Evolutionary conservation across 805 yeast species (phyloP).

Genomic region (Wickerhamomyces strasburgensis): DNA sequence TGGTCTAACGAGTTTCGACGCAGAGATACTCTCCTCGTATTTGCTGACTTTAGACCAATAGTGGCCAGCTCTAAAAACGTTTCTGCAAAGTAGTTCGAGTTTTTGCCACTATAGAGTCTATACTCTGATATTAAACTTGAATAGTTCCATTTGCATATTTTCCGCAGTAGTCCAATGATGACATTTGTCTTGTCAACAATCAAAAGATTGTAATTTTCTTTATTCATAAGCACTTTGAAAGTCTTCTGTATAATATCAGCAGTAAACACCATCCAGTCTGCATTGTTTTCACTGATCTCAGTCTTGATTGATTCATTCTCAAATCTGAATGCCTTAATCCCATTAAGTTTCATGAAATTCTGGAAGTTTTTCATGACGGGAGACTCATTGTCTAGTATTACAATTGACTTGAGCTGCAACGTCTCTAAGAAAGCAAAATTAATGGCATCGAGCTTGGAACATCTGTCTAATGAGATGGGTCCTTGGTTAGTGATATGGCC

Average conservation of each 20-base stretch:
- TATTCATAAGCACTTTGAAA: constrained; percentile 60
- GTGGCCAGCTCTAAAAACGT: constrained; percentile 73
- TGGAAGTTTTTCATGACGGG: constrained; percentile 65
- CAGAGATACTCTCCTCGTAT: constrained; percentile 19
- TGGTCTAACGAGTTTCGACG: constrained; percentile 20
- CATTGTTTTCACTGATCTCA: constrained; percentile 19
- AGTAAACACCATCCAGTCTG: constrained; percentile 69
- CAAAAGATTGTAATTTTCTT: constrained; percentile 58
- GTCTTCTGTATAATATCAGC: constrained; percentile 60
- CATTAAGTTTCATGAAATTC: constrained; percentile 54
- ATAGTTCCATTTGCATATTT: constrained; percentile 84
- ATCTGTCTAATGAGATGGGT: no score
- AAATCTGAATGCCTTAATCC: constrained; percentile 41
- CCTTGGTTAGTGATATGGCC: no score
- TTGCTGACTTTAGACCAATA: constrained; percentile 34
- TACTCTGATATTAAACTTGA: constrained; percentile 83
- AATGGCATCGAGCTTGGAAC: constrained; percentile 71
- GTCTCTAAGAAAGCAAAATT: constrained; percentile 77
- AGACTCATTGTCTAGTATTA: constrained; percentile 78
- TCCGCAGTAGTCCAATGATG: constrained; percentile 74
- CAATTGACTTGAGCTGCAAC: constrained; percentile 57
- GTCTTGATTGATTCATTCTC: constrained; percentile 27
- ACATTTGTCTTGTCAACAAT: constrained; percentile 78
- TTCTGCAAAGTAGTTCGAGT: constrained; percentile 75
- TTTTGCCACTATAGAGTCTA: constrained; percentile 66